Evolutionary conservation across 257 asterid species (phyloP).

Genomic region (Solanum etuberosum): DNA sequence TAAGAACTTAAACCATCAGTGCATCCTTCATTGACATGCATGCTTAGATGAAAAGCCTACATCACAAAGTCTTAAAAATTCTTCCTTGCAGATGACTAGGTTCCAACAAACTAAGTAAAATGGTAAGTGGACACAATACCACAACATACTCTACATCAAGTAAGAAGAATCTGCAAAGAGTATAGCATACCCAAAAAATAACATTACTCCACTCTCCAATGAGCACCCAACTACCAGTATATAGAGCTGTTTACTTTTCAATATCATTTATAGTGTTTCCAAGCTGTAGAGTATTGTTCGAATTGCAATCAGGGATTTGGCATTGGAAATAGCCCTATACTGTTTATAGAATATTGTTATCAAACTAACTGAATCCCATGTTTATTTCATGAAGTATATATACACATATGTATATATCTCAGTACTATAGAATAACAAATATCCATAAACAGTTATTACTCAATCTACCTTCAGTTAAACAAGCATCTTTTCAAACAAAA

Average conservation of each 20-base stretch:
- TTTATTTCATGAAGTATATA: background rate
- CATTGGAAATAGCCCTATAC: too few species aligned
- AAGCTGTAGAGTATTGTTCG: too few species aligned
- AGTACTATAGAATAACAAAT: background rate
- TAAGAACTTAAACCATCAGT: background rate
- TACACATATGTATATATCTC: background rate
- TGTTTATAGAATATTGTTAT: background rate
- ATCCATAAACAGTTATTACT: background rate
- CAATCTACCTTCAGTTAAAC: background rate
- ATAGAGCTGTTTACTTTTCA: background rate
- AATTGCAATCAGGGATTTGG: too few species aligned
- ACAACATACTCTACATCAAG: background rate
- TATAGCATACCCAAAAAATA: background rate
- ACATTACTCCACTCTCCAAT: background rate
- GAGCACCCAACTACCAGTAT: background rate
- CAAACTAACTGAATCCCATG: background rate
- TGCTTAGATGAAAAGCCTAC: background rate
- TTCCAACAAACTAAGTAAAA: background rate
- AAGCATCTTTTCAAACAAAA: background rate
- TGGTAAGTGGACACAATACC: background rate
- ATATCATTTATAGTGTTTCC: background rate
- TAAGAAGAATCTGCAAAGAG: background rate
- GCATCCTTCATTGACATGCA: background rate
- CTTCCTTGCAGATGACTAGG: background rate
- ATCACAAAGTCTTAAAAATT: background rate